Percentiles rank a stretch among this genome's conserved stretches.
phyloP scores from a whole-genome alignment of 768 basidiomycete genomes.

The Suillus subluteus region DNA sequence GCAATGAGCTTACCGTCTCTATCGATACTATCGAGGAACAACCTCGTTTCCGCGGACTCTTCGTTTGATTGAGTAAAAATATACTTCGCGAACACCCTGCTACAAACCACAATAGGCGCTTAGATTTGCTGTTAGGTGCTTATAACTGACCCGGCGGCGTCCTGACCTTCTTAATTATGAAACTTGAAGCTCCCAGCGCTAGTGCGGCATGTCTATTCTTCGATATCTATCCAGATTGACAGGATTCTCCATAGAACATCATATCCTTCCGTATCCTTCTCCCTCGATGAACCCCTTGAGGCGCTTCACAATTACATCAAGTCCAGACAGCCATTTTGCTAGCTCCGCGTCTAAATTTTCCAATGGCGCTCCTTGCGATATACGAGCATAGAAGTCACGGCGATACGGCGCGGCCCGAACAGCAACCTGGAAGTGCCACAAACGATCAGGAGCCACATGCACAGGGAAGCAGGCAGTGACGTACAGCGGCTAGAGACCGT shows the following conservation, averaged over 20 bases:
- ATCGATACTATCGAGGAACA: neutral
- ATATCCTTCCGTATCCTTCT: conserved; percentile 62
- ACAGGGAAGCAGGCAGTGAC: conserved; percentile 17
- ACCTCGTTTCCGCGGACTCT: conserved; percentile 9
- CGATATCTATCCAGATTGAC: conserved; percentile 8
- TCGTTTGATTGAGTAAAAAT: neutral
- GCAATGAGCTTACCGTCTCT: neutral
- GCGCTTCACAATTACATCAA: conserved; percentile 58
- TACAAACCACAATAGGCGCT: neutral
- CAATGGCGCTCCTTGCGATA: conserved; percentile 64
- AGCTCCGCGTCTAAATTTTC: conserved; percentile 65
- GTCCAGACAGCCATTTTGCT: conserved; percentile 60
- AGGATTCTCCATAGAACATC: conserved; percentile 25
- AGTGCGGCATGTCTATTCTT: neutral
- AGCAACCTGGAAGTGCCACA: conserved; percentile 46
- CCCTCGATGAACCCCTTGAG: conserved; percentile 58
- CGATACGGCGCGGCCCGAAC: conserved; percentile 67
- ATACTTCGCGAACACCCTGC: neutral
- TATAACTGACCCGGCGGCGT: neutral
- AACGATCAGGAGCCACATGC: neutral
- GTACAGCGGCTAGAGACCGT: conserved; percentile 48
- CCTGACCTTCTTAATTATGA: conserved; percentile 1
- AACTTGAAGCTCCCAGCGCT: neutral
- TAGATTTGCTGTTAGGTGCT: neutral
- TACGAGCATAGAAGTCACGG: conserved; percentile 60